Base-by-base conservation (phyloP, 225 moss, liverwort and hornwort species). In the Pseudoscleropodium purum region DNA sequence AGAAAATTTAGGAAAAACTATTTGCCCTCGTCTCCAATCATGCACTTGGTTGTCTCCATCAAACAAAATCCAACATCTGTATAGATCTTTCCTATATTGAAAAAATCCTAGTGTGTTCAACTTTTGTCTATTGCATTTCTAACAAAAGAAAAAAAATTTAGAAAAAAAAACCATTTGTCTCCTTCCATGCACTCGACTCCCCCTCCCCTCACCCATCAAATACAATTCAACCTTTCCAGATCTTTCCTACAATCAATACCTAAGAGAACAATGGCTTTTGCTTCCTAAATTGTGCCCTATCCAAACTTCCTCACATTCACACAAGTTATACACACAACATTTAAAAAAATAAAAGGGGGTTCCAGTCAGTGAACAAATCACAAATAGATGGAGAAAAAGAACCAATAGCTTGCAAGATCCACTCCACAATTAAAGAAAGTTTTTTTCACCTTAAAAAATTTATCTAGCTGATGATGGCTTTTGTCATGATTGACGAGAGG, bases 351-450 rank as follows among this genome's bases (percentile, higher is more conserved):
- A 2, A 52, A 36, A 23, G 2, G 21, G 0, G 25, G 5, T 10
- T 16, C 6, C 13, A 37, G 0, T 54, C 10, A 78, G 0, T 9
- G 2, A 54, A 54, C 54, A 9, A 78, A 78, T 56, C 54, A 78
- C 10, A 1, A 2, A 6, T 34, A 1, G 16, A 37, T 2, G 2
- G 0, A 56, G 2, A 6, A 0, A 37, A 78, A 54, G 39, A 41
- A 39, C 59, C 81, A 81, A 60, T 20, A 2, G 1, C 18, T 60
- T 1, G 0, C 8, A 13, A 29, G 30, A 81, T 81, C 57, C 79
- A 15, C 37, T 15, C 79, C 2, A 24, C 79, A 34, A 25, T 24
- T 16, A 54, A 15, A 24, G 6, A 24, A 23, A 79, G 36, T 56
- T 34, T 2, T 62, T 25, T 31, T 11, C 75, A 9, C 45, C 73